These are phyloP conservation scores for Peribolospora kevripleyi DNA, from an alignment of 768 basidiomycete species.

Conservation along the genomic window DNA sequence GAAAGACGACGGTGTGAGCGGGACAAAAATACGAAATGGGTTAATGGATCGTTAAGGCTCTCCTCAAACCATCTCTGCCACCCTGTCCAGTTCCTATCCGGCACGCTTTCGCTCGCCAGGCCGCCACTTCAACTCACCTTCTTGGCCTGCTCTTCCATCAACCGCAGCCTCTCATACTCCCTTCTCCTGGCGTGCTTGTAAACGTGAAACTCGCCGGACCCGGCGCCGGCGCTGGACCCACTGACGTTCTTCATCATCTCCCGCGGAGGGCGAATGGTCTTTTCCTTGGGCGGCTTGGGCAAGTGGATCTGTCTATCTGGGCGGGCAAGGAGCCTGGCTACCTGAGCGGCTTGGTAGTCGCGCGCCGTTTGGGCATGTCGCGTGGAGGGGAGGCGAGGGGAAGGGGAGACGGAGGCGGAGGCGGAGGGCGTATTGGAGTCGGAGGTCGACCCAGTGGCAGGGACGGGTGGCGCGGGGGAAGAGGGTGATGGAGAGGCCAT, in stretches of 20 bases:
- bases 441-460: too few relatives aligned
- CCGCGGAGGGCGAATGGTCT: constrained; percentile 49
- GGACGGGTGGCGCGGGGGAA: too few relatives aligned
- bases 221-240: constrained; percentile 88
- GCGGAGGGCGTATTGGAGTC: too few relatives aligned
- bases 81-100: too few relatives aligned
- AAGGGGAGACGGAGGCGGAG: too few relatives aligned
- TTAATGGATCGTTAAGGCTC: neutral
- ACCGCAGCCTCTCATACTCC: constrained; percentile 80
- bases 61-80: neutral
- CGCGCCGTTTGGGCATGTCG: constrained; percentile 19
- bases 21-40: neutral
- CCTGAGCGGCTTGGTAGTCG: constrained; percentile 37
- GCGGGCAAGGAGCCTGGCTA: constrained; percentile 72
- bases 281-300: constrained; percentile 48
- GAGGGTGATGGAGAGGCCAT: too few relatives aligned
- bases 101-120: neutral
- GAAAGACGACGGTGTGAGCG: neutral
- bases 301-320: constrained; percentile 59
- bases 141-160: constrained; percentile 58
- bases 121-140: constrained; percentile 30
- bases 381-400: too few relatives aligned
- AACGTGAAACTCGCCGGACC: constrained; percentile 93
- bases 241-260: constrained; percentile 95
- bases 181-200: constrained; percentile 84